Evolutionary conservation across 1,139 yeast genomes (phyloP), one percentile per base, ranked within the genome.

Genomic region (Hansenula sp.): DNA sequence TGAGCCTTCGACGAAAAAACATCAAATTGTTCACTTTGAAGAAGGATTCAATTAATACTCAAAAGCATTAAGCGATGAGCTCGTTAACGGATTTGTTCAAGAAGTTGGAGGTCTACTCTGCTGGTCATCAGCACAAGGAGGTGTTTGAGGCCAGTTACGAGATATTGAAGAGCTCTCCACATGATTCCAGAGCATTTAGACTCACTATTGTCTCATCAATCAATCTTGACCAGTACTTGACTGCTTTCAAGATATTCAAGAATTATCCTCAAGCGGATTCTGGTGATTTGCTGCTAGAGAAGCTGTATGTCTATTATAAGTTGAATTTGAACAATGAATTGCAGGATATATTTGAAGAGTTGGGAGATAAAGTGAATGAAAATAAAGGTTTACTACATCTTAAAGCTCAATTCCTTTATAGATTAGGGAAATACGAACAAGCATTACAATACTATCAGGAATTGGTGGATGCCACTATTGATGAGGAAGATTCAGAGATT

Each of bases 331-430:
- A 67, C 18, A 53, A 55, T 7, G 65, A 68, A 38, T 67, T 80
- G 42, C 65, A 66, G 7, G 60, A 66, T 25, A 62, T 77, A 21
- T 66, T 71, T 47, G 47, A 64, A 25, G 35, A 53, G 9, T 50
- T 69, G 13, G 52, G 57, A 14, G 47, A 47, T 26, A 55, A 53
- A 24, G 44, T 62, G 18, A 50, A 56, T 10, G 64, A 51, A 46
- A 38, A 36, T 44, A 64, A 80, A 50, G 90, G 88, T 0, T 63
- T 86, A 45, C 64, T 72, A 40, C 96, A 89, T 59, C 72, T 88
- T n/a, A 62, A 81, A 46, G 96, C 97, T 0, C 98, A 90, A 63
- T 79, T 80, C 46, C 75, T 73, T 56, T 88, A 85, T 66, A 81
- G 81, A 55, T 60, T 62, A 29, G 97, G 96, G 9, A 59, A 74